These are phyloP conservation scores for Cladophialophora carrionii DNA, from an alignment of 2,329 filamentous ascomycete species.

Conservation along the genomic window DNA sequence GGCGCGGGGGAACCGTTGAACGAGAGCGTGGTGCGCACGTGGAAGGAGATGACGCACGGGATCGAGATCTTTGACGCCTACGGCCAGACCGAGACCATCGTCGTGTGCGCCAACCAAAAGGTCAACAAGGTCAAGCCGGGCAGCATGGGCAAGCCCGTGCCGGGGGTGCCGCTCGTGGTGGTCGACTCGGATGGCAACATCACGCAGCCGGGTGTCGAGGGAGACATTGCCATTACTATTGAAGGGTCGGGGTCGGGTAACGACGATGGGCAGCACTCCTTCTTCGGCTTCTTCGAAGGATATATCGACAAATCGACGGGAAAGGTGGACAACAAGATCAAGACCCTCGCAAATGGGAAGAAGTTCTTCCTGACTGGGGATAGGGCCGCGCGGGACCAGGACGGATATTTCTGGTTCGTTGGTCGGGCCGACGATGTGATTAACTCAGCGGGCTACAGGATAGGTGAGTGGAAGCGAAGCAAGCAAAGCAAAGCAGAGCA, in stretches of 20 bases:
- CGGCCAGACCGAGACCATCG: constrained; percentile 48
- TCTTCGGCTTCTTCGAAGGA: constrained; percentile 37
- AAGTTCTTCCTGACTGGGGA: constrained; percentile 48
- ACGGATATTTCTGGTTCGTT: constrained; percentile 46
- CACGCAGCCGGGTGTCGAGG: constrained; percentile 41
- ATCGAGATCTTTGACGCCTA: constrained; percentile 49
- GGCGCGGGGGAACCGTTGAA: constrained; percentile 49
- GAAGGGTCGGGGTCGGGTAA: neutral
- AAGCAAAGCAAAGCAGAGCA: too few species aligned
- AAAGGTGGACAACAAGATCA: constrained; percentile 32
- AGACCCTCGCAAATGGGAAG: constrained; percentile 26
- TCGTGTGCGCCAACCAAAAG: constrained; percentile 48
- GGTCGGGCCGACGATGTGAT: constrained; percentile 47
- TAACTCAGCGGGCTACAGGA: constrained; percentile 48
- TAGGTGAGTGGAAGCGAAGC: constrained; percentile 34
- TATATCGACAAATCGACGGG: constrained; percentile 34
- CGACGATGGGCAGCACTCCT: constrained; percentile 16
- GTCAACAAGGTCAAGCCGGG: constrained; percentile 44
- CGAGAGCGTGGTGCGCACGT: constrained; percentile 46
- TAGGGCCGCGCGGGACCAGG: constrained; percentile 41
- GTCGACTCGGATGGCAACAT: constrained; percentile 43
- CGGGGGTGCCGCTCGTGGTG: constrained; percentile 45
- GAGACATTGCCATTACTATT: constrained; percentile 45
- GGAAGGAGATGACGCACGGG: constrained; percentile 43
- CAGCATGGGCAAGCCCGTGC: constrained; percentile 48